Base-by-base conservation (phyloP, 805 yeast species). In the Starmerella vaccinii region DNA sequence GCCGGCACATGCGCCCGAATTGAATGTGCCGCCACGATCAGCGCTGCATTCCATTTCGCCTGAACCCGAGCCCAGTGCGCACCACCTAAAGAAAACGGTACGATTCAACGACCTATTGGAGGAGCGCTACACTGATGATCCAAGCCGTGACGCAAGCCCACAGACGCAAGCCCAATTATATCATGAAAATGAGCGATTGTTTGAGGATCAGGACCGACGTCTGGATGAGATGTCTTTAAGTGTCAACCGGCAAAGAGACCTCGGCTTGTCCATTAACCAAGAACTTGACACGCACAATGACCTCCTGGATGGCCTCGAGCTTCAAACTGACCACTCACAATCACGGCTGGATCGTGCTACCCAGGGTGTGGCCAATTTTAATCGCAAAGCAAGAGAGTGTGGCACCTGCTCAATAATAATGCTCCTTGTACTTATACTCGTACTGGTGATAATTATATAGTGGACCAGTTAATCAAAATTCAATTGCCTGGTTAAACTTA, bases 191-290 rank as follows among this genome's bases (percentile, higher is more conserved):
- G 43, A 59, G 9, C 52, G 53, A 29, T 43, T 59, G 21, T 56
- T 68, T 60, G 59, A 56, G n/a, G 65, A 67, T 33, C 74, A 70
- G 52, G 74, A 70, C 52, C 60, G 59, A 29, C 63, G 68, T 16
- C 60, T 70, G 16, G 69, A 65, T 37, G 48, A 60, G 15, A 63
- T 70, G 27, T 59, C 71, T 2, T 45, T 49, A 22, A 64, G 69
- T 23, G 70, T 71, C 5, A 55, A 63, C 10, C 61, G 72, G 12
- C 72, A 68, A 55, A 70, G 67, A 18, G 63, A 61, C 39, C 63
- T 70, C 32, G 64, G 70, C 44, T 57, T 63, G 22, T 65, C 66
- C 33, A 70, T 70, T 35, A 68, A 69, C 49, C 59, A 59, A 21
- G 74, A 71, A 57, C 60, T 70, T 37, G 64, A 57, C 37, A 50